These are phyloP conservation scores for Circinella umbellata DNA, from an alignment of 371 early-diverging fungal genomes.

Conservation along the genomic window DNA sequence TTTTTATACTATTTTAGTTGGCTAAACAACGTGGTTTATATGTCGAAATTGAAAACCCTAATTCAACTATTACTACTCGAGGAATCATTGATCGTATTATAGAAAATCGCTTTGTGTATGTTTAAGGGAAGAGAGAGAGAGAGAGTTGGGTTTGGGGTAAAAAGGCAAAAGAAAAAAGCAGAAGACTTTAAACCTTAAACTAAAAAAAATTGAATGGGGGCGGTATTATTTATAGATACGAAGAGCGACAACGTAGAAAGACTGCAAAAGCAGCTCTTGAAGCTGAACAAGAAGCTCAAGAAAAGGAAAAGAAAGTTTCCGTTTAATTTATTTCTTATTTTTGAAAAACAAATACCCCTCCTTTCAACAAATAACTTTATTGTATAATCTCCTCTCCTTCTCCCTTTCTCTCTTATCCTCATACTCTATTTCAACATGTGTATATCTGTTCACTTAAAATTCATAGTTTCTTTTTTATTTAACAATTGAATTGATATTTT, in stretches of 20 bases:
- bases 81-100: constrained; percentile 89
- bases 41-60: constrained; percentile 74
- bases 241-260: constrained; percentile 80
- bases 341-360: constrained; percentile 3
- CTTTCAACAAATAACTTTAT: no score
- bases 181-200: neutral
- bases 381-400: neutral
- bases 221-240: constrained; percentile 41
- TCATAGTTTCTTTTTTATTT: neutral
- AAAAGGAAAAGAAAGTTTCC: constrained; percentile 22
- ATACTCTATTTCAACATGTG: constrained; percentile 10
- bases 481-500: neutral
- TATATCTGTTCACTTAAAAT: neutral
- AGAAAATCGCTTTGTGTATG: constrained; percentile 80
- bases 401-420: neutral
- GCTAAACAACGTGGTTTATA: constrained; percentile 80
- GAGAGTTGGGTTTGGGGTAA: neutral
- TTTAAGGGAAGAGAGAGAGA: neutral
- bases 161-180: neutral
- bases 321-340: no score
- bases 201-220: neutral
- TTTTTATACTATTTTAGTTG: constrained; percentile 51
- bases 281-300: constrained; percentile 66
- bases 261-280: constrained; percentile 70
- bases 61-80: constrained; percentile 79